Evolutionary conservation across 352 stramenopile genomes (phyloP).

Genomic region (Pythium guiyangense): DNA sequence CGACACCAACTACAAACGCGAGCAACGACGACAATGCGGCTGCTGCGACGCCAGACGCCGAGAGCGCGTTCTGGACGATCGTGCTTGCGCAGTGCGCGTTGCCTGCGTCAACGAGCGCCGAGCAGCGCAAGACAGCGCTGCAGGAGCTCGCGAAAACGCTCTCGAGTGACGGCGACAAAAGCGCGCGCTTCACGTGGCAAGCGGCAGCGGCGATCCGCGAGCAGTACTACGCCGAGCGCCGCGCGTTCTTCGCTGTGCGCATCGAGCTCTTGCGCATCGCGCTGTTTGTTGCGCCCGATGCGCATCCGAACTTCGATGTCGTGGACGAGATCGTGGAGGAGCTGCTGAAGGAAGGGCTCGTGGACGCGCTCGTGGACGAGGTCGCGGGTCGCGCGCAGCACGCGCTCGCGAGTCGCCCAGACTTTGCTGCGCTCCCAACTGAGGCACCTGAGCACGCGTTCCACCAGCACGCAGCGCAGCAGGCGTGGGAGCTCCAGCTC

Average conservation of each 20-base stretch:
- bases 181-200: constrained; percentile 13
- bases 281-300: constrained; percentile 15
- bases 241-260: constrained; percentile 48
- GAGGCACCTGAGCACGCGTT: background rate
- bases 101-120: constrained; percentile 16
- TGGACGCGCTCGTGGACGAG: constrained; percentile 53
- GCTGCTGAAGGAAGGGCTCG: constrained; percentile 49
- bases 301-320: constrained; percentile 26
- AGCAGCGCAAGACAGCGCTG: constrained; percentile 25
- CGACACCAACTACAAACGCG: background rate
- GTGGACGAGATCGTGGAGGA: constrained; percentile 40
- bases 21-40: background rate
- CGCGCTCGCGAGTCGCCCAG: constrained; percentile 21
- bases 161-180: background rate
- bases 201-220: constrained; percentile 20
- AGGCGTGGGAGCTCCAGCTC: constrained; percentile 52
- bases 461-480: constrained; percentile 28
- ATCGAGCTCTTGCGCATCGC: constrained; percentile 50
- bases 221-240: constrained; percentile 35
- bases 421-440: constrained; percentile 26
- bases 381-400: constrained; percentile 31
- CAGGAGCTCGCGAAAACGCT: constrained; percentile 8
- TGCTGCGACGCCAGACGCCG: constrained; percentile 1
- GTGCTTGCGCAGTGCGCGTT: constrained; percentile 26
- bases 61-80: constrained; percentile 23